Evolutionary conservation across 129 eudicot genomes (phyloP), one percentile per base, ranked within the genome.

Genomic region (Ambrosia artemisiifolia): DNA sequence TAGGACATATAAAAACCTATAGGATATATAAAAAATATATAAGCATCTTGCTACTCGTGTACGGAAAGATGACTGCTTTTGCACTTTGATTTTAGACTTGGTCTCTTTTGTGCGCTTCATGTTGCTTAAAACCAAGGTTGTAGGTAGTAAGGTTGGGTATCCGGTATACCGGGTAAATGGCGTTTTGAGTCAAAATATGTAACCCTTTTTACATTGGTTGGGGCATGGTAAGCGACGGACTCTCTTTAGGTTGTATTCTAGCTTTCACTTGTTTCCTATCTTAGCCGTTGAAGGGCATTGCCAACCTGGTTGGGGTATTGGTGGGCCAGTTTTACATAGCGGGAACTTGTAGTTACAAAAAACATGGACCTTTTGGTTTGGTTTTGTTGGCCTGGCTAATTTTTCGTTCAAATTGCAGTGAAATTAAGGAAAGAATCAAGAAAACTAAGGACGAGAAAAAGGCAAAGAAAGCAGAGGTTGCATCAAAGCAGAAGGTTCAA

Each of bases 391-490:
- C 5, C 2, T 20, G 5, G 8, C 12, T 64, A 13, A 6, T 32
- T 67, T 12, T 34, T 16, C 1, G 11, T 4, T 1, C 11, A 2
- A 30, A 40, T 51, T 56, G 55, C 73, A 85, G 89, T 36, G 91
- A 86, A 76, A 83, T 83, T 2, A 86, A 86, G 80, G 91, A 86
- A 18, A 83, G 91, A 67, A 86, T 83, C 35, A 86, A 86, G 85
- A 86, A 86, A 51, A 86, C 91, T 2, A 82, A 86, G 68, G 91
- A 86, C 30, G 91, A 86, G 19, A 86, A 83, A 82, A 82, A 83
- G 56, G 87, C 87, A 0, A 86, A 86, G 87, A 86, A 86, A 73
- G 87, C 91, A 13, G 91, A 86, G 61, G 85, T 80, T 57, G 63
- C 50, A 40, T 71, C 87, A 9, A 83, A 86, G 2, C 85, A 83